Evolutionary conservation across 345 rosid genomes (phyloP).

Genomic region (Corchorus capsularis): DNA sequence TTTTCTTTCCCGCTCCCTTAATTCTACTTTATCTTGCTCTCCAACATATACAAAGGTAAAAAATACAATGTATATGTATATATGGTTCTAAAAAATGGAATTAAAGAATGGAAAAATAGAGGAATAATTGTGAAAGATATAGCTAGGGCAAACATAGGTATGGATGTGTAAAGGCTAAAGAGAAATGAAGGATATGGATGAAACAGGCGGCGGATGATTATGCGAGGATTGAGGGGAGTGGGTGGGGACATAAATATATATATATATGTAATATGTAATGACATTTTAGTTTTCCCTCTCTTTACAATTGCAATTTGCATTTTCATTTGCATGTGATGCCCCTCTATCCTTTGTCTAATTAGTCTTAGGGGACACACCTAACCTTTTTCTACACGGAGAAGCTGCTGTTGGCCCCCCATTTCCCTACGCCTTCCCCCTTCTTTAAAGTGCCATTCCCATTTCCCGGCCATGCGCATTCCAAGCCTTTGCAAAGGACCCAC

Average conservation of each 20-base stretch:
- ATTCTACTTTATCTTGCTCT: background rate
- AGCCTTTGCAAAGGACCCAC: background rate
- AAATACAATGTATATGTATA: too few species aligned
- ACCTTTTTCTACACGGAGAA: background rate
- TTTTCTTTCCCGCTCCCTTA: background rate
- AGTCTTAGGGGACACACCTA: background rate
- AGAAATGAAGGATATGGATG: background rate
- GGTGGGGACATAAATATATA: constrained; percentile 11
- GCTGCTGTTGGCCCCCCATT: background rate
- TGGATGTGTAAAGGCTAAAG: background rate
- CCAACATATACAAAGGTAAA: too few species aligned
- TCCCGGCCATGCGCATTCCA: constrained; percentile 4
- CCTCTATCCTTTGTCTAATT: constrained; percentile 7
- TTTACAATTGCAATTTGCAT: too few species aligned
- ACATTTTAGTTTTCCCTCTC: background rate
- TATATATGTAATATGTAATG: background rate
- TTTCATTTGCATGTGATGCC: constrained; percentile 16
- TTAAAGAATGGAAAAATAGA: background rate
- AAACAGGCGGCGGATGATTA: background rate
- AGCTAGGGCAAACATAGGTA: background rate
- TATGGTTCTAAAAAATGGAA: background rate
- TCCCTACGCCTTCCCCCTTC: background rate
- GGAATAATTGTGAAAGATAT: background rate
- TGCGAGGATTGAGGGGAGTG: constrained; percentile 24
- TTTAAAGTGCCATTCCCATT: constrained; percentile 14